These are phyloP conservation scores for Crotalaria pallida DNA, from an alignment of 306 rosid genomes.

Conservation along the genomic window DNA sequence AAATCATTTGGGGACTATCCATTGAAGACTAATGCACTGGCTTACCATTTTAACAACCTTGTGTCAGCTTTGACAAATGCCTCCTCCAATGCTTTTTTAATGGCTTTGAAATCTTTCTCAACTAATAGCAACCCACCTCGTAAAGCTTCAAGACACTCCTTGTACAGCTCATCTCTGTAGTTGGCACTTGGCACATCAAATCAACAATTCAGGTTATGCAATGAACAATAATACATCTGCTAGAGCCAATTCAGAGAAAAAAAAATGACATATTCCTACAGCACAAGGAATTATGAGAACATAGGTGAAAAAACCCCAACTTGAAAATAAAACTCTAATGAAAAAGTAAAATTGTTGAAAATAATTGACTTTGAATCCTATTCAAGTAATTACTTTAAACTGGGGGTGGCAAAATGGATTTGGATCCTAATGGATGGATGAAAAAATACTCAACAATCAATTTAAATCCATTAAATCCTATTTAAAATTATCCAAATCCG, in stretches of 20 bases:
- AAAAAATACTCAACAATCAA: no score
- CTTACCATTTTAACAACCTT: conserved; percentile 67
- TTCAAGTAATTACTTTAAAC: neutral
- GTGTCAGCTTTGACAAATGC: conserved; percentile 70
- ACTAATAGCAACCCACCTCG: conserved; percentile 67
- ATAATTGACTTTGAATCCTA: neutral
- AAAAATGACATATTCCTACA: neutral
- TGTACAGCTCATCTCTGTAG: conserved; percentile 85
- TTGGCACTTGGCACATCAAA: conserved; percentile 26
- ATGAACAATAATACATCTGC: neutral
- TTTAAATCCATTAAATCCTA: no score
- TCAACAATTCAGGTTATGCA: conserved; percentile 12
- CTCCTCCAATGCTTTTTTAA: conserved; percentile 56
- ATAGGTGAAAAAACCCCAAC: neutral
- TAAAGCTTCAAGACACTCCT: conserved; percentile 73
- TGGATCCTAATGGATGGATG: no score
- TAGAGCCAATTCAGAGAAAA: neutral
- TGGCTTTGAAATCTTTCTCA: conserved; percentile 51
- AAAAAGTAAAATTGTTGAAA: neutral
- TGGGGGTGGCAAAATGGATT: no score
- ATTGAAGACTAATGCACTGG: neutral
- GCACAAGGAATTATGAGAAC: neutral
- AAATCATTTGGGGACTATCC: conserved; percentile 18
- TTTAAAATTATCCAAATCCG: no score
- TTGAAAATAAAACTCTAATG: neutral